A percentile compares a stretch with the other conserved stretches of the same genome.
Conservation (phyloP, 2,329 filamentous ascomycete genomes). For the Diplodia seriata region DNA sequence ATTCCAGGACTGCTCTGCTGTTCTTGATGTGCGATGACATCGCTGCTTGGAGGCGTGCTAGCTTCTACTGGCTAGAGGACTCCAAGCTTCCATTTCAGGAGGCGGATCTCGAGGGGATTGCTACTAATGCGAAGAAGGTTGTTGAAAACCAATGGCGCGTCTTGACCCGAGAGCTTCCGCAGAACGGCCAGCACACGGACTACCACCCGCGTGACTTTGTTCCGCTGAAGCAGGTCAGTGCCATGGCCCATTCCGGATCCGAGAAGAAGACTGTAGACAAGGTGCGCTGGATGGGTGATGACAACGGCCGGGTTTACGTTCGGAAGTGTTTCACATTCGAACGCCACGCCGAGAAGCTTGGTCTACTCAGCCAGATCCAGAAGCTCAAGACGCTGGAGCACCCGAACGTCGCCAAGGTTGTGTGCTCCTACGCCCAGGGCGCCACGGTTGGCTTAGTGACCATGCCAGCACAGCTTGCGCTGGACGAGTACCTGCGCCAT, state of each 20-base stretch:
- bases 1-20: constrained; percentile 48
- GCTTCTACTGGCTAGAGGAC: constrained; percentile 47
- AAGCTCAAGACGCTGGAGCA: constrained; percentile 49
- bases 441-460: constrained; percentile 47
- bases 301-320: constrained; percentile 45
- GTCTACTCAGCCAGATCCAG: constrained; percentile 47
- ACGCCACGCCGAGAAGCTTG: constrained; percentile 46
- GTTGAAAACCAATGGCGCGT: constrained; percentile 52
- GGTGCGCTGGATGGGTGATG: constrained; percentile 45
- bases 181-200: constrained; percentile 48
- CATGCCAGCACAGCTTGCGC: constrained; percentile 43
- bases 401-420: constrained; percentile 47
- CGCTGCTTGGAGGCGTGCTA: constrained; percentile 47
- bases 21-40: constrained; percentile 50
- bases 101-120: constrained; percentile 48
- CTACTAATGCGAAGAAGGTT: constrained; percentile 46
- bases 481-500: constrained; percentile 48
- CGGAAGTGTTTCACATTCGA: constrained; percentile 48
- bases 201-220: constrained; percentile 47
- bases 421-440: constrained; percentile 49
- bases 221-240: constrained; percentile 45
- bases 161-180: constrained; percentile 48
- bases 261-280: constrained; percentile 44
- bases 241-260: constrained; percentile 35
- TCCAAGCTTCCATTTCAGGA: constrained; percentile 48